phyloP scores from a whole-genome alignment of 495 filamentous ascomycete genomes.

The Jackrogersella multiformis region DNA sequence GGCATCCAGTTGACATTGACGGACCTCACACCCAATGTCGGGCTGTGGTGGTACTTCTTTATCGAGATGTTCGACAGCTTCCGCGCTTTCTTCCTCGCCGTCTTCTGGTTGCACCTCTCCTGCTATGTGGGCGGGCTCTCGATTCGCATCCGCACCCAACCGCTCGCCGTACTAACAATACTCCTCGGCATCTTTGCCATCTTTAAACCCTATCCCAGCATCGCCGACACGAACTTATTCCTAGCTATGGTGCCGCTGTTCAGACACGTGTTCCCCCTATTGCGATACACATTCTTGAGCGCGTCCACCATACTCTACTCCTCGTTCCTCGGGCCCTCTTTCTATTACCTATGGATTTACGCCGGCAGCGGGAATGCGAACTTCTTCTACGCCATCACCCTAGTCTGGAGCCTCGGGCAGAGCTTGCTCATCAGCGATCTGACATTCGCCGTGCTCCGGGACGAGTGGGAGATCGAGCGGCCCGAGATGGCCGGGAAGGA shows the following conservation, averaged over 20 bases:
- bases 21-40: conserved; percentile 93
- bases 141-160: conserved; percentile 81
- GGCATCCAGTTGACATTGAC: conserved; percentile 90
- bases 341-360: conserved; percentile 98
- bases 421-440: conserved; percentile 82
- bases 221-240: conserved; percentile 85
- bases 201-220: conserved; percentile 96
- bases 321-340: conserved; percentile 88
- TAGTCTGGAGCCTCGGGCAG: conserved; percentile 93
- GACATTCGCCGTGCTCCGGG: conserved; percentile 85
- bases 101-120: conserved; percentile 95
- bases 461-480: conserved; percentile 93
- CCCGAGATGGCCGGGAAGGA: conserved; percentile 90
- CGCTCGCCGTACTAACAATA: conserved; percentile 82
- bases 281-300: conserved; percentile 92
- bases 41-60: conserved; percentile 99
- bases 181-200: conserved; percentile 88
- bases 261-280: conserved; percentile 90
- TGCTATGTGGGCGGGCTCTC: conserved; percentile 87
- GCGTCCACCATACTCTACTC: conserved; percentile 84
- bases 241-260: conserved; percentile 87
- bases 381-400: conserved; percentile 98
- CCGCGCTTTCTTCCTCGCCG: conserved; percentile 93
- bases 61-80: conserved; percentile 99
- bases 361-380: conserved; percentile 98